phyloP scores from a whole-genome alignment of 345 rosid species.

The Arabidopsis suecica region DNA sequence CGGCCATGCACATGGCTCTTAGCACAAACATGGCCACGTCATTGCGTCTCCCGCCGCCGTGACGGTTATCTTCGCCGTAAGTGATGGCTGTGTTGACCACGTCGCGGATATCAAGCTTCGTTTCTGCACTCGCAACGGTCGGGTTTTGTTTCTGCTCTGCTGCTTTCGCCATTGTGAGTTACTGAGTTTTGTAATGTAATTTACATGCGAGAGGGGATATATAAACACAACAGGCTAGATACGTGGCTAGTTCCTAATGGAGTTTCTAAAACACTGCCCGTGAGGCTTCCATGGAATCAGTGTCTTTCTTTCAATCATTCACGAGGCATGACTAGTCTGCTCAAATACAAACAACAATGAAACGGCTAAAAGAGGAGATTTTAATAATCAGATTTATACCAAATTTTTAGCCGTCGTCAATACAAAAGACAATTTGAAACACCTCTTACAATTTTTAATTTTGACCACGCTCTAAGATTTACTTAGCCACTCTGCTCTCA shows the following conservation, averaged over 20 bases:
- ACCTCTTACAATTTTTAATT: slow-evolving; percentile 13
- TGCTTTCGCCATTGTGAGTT: slow-evolving; percentile 36
- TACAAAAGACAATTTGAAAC: slow-evolving; percentile 32
- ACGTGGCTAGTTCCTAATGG: slow-evolving; percentile 21
- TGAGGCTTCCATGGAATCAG: slow-evolving; percentile 41
- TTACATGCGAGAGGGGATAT: background rate
- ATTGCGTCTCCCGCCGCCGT: slow-evolving; percentile 8
- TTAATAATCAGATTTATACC: slow-evolving; percentile 34
- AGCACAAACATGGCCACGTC: slow-evolving; percentile 52
- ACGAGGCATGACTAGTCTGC: slow-evolving; percentile 31
- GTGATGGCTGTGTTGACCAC: slow-evolving; percentile 17
- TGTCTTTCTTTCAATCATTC: slow-evolving; percentile 25
- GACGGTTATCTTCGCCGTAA: slow-evolving; percentile 29
- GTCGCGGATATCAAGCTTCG: slow-evolving; percentile 34
- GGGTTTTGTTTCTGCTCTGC: slow-evolving; percentile 33
- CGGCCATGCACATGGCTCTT: slow-evolving; percentile 60
- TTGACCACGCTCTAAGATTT: slow-evolving; percentile 33
- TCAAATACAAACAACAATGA: slow-evolving; percentile 10
- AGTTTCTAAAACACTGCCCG: slow-evolving; percentile 30
- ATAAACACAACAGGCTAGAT: slow-evolving; percentile 10
- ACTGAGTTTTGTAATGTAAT: background rate
- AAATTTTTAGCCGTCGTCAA: slow-evolving; percentile 24
- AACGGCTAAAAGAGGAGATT: background rate
- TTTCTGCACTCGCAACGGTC: slow-evolving; percentile 17
- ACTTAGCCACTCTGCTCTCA: slow-evolving; percentile 31